Base-by-base conservation (phyloP, 2,329 filamentous ascomycete genomes). In the Nigrospora osmanthi region DNA sequence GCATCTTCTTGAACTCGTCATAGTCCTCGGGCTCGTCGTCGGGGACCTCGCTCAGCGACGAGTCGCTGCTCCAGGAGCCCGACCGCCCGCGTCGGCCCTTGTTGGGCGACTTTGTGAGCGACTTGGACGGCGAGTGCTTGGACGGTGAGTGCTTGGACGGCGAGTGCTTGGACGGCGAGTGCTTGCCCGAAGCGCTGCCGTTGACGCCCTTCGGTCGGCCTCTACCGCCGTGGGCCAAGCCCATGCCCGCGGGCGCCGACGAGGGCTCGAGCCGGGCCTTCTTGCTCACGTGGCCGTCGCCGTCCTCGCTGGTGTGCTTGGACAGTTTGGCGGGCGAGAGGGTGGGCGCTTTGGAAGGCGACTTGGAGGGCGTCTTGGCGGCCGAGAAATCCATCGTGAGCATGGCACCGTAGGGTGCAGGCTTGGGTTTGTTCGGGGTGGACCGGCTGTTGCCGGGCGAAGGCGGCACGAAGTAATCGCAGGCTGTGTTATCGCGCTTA, bases 401-500 rank as follows among this genome's bases (percentile, higher is more conserved):
- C n/a, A 79, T 64, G 34, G 68, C 58, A 31, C 56, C 60, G 61
- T 77, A 78, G 2, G 75, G 73, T 35, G 74, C 74, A 46, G 64
- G 56, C 58, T 68, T 68, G 17, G 75, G 67, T 51, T 68, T 66
- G 53, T 66, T 70, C 14, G 69, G 68, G 28, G 66, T 65, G 48
- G 66, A 63, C 43, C 59, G 60, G 51, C 61, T 65, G 56, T 66
- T 67, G 32, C 67, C 68, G n/a, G 68, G 58, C 23, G 23, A 28
- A 11, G 69, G 68, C 14, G 71, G 69, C 35, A 72, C 68, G 59
- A 81, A 81, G 60, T 77, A 77, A 50, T 75, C 67, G 61, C 66
- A 68, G 49, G 70, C 68, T 55, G 70, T 65, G 58, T 75, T 66
- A 52, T 73, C 68, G 54, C 70, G 72, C 54, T 73, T 74, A 44